Evolutionary conservation across 2,329 filamentous ascomycete species (phyloP).

Genomic region (Aspergillus amoenus): DNA sequence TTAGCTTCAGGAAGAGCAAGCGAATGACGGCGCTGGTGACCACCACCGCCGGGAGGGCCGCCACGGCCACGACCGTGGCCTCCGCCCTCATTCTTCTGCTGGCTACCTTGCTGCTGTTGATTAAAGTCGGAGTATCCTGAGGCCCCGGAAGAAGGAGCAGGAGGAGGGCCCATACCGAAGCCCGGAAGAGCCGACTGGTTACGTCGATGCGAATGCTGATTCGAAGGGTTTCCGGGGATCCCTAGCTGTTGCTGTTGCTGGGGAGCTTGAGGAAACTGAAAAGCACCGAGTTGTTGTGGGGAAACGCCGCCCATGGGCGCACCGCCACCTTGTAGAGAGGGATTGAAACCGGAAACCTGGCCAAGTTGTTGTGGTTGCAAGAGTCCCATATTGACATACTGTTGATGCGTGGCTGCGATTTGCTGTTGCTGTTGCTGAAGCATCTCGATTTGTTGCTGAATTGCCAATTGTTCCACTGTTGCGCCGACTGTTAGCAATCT

Average conservation of each 20-base stretch:
- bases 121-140: constrained; percentile 85
- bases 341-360: constrained; percentile 70
- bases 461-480: constrained; percentile 92
- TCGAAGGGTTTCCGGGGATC: constrained; percentile 71
- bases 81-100: constrained; percentile 70
- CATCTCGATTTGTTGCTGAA: constrained; percentile 97
- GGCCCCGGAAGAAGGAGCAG: constrained; percentile 84
- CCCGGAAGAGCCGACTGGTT: constrained; percentile 96
- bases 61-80: constrained; percentile 72
- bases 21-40: constrained; percentile 92
- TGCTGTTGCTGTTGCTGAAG: constrained; percentile 98
- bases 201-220: constrained; percentile 86
- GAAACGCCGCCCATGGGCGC: constrained; percentile 69
- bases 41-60: constrained; percentile 64
- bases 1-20: constrained; percentile 93
- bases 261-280: constrained; percentile 83
- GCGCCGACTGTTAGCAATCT: not conserved
- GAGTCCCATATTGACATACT: constrained; percentile 97
- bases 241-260: constrained; percentile 65
- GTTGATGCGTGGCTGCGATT: constrained; percentile 92
- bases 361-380: constrained; percentile 82
- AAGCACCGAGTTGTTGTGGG: constrained; percentile 73
- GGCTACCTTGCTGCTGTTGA: constrained; percentile 58
- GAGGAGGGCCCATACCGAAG: constrained; percentile 86
- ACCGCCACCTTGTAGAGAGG: constrained; percentile 68